Evolutionary conservation across 2,329 filamentous ascomycete genomes (phyloP).

Genomic region (Penicillium polonicum): DNA sequence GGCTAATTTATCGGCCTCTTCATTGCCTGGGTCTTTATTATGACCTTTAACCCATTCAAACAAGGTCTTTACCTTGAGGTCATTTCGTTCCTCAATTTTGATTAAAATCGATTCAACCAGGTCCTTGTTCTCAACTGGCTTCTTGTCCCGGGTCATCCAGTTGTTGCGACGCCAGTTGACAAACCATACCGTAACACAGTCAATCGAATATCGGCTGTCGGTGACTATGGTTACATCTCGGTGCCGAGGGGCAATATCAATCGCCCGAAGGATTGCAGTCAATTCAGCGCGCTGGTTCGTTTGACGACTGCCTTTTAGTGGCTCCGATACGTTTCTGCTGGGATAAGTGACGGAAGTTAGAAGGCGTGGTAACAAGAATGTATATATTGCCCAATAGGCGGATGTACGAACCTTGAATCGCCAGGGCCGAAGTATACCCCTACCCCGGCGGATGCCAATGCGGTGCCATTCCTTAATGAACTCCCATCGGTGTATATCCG

Average conservation of each 20-base stretch:
- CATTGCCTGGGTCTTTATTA: constrained; percentile 68
- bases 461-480: constrained; percentile 57
- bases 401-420: constrained; percentile 52
- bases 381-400: not conserved
- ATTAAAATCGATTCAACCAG: constrained; percentile 70
- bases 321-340: constrained; percentile 70
- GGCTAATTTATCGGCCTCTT: constrained; percentile 75
- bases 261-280: constrained; percentile 78
- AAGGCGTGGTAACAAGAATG: not conserved
- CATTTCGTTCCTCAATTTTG: constrained; percentile 68
- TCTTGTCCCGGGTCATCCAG: constrained; percentile 72
- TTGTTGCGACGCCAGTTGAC: constrained; percentile 70
- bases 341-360: constrained; percentile 27
- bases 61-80: constrained; percentile 59
- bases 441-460: constrained; percentile 58
- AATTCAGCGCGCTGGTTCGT: constrained; percentile 98
- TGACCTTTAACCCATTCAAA: constrained; percentile 95
- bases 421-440: constrained; percentile 64
- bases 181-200: constrained; percentile 85
- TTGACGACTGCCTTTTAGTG: constrained; percentile 69
- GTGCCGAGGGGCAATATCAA: constrained; percentile 69
- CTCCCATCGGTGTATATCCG: constrained; percentile 66
- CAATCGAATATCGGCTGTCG: constrained; percentile 90
- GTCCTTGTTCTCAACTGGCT: constrained; percentile 81
- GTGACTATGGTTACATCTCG: constrained; percentile 73